Conservation (phyloP, 768 basidiomycete species). For the Hebeloma cylindrosporum region DNA sequence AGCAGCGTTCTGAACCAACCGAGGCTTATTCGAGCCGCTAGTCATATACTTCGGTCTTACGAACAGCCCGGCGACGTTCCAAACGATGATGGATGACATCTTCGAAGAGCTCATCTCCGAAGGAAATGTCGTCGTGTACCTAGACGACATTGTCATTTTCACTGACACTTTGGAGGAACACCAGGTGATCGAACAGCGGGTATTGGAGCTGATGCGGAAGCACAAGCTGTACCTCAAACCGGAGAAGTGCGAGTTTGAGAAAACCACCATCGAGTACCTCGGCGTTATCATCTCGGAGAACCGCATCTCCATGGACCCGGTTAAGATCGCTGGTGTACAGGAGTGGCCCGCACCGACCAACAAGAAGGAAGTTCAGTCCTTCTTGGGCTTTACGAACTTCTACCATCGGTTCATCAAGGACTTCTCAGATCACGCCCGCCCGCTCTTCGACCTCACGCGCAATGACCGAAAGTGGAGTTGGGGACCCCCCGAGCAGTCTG, state of each 20-base stretch:
- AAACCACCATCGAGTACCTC: conserved; percentile 30
- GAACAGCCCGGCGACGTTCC: too few relatives aligned
- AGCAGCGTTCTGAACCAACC: conserved; percentile 37
- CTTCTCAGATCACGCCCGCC: conserved; percentile 34
- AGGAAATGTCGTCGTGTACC: too few relatives aligned
- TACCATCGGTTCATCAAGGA: conserved; percentile 40
- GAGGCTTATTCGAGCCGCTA: conserved; percentile 33
- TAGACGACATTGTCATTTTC: conserved; percentile 26
- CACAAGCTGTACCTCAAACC: too few relatives aligned
- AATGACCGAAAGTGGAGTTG: conserved; percentile 20
- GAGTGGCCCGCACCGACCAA: conserved; percentile 33
- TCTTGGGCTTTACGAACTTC: conserved; percentile 47
- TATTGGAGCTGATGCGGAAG: conserved; percentile 21
- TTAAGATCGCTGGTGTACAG: conserved; percentile 36
- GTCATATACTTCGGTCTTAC: conserved; percentile 38
- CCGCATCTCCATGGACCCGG: conserved; percentile 36
- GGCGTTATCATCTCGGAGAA: conserved; percentile 24
- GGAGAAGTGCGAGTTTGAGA: conserved; percentile 39
- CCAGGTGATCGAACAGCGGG: conserved; percentile 1
- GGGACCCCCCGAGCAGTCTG: conserved; percentile 4
- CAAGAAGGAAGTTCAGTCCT: conserved; percentile 34
- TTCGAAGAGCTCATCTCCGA: too few relatives aligned
- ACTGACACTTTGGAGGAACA: conserved; percentile 19
- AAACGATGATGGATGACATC: too few relatives aligned
- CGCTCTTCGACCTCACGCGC: conserved; percentile 23